Conservation (phyloP, 2,329 filamentous ascomycete species). For the Exophiala lecanii-corni region DNA sequence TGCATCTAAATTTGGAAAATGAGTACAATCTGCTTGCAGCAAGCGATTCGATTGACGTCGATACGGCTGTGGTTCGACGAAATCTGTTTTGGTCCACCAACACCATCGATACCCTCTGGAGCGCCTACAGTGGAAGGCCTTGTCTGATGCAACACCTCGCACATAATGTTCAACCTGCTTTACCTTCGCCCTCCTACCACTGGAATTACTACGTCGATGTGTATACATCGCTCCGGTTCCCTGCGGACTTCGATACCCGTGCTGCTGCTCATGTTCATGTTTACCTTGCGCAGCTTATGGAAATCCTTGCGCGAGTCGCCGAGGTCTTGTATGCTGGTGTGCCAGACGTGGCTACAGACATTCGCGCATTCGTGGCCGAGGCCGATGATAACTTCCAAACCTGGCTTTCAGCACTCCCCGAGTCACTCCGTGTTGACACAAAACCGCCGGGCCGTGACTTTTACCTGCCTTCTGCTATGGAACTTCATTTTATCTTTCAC, state of each 20-base stretch:
- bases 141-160: constrained; percentile 6
- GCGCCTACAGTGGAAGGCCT: constrained; percentile 7
- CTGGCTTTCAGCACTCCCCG: constrained; percentile 7
- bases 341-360: constrained; percentile 8
- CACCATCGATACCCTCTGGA: constrained; percentile 28
- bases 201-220: constrained; percentile 8
- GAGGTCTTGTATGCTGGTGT: constrained; percentile 12
- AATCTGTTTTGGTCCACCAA: constrained; percentile 37
- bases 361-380: constrained; percentile 5
- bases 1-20: constrained; percentile 34
- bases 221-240: constrained; percentile 3
- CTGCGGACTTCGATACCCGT: constrained; percentile 5
- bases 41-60: not conserved
- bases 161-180: constrained; percentile 6
- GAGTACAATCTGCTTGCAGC: constrained; percentile 13
- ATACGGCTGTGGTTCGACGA: constrained; percentile 25
- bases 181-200: constrained; percentile 7
- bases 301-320: constrained; percentile 5
- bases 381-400: constrained; percentile 7
- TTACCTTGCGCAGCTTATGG: constrained; percentile 9
- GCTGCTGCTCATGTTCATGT: constrained; percentile 11
- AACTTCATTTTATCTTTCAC: constrained; percentile 45
- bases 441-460: not conserved
- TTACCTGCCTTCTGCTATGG: constrained; percentile 22
- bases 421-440: constrained; percentile 4